Base-by-base conservation (phyloP, 2,329 filamentous ascomycete genomes). In the Tolypocladium ovalisporum region DNA sequence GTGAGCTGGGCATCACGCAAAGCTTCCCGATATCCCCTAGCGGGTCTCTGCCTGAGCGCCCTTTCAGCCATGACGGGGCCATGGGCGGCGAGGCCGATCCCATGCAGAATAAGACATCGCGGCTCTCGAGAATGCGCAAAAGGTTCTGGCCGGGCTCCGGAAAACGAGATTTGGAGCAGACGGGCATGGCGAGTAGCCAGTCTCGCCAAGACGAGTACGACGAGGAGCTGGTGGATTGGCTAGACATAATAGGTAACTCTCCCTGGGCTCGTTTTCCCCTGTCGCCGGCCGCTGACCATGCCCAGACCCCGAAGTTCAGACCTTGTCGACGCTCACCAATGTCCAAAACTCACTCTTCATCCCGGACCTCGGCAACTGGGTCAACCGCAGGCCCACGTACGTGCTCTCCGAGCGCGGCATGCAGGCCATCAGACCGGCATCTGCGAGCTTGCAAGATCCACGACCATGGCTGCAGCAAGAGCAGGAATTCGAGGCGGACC, bases 311-410 rank as follows among this genome's bases (percentile, higher is more conserved):
- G 89, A 95, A 73, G 85, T 96, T 4, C 84, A 89, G 39, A 90
- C 90, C 0, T 75, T 96, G 4, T 90, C 89, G 0, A 93, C 89
- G 17, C 80, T 95, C 12, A 95, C 89, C 49, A 96, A 96, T 65
- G 86, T 96, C 24, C 90, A 95, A 66, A 96, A 96, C 68, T 94
- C 90, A 0, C 82, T 96, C 12, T 95, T 95, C 71, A 76, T 95
- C 2, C 90, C 90, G 0, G 86, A 91, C 62, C 76, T 95, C n/a
- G 90, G 90, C 44, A 76, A 79, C 58, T 84, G 84, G 64, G 64
- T 95, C 54, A 94, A 95, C 66, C 82, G 90, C 54, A 79, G 86
- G 59, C 89, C 90, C 1, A 91, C 89, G 0, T 96, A 94, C 68
- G 83, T 83, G 47, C 76, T 94, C 9, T 85, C 85, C 7, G 79